Base-by-base conservation (phyloP, 257 asterid species). In the Orobanche coerulescens region DNA sequence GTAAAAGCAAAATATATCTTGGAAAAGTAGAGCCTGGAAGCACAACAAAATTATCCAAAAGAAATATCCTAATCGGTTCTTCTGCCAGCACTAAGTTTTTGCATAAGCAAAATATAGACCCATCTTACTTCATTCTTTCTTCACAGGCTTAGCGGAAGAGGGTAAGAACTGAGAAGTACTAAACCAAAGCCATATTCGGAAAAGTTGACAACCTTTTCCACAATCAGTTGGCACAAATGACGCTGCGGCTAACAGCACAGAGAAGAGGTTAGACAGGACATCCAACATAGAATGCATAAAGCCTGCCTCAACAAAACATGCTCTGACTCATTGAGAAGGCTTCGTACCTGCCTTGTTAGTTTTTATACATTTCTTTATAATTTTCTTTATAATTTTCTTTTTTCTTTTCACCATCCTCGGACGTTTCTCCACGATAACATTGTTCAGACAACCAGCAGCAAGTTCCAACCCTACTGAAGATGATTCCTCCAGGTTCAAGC, bases 401-500 rank as follows among this genome's bases (percentile, higher is more conserved):
- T 30, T 65, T 54, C 60, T 54, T 65, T 57, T 71, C 70, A 56
- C 50, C 46, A 31, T 62, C 28, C 58, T 59, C 0, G 3, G 14
- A 15, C 5, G 37, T 49, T 69, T 66, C 34, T 37, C 58, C 70
- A 39, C 57, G 3, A 11, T 25, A 55, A 15, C 53, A 48, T 52
- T 58, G 50, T n/a, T 36, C 24, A 13, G 47, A 52, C 50, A 51
- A 59, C 52, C 67, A 62, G 47, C 73, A 54, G 31, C 65, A 26
- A 14, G 61, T 33, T 30, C 26, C 44, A 12, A 39, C 23, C 61
- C 58, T 43, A 61, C 78, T 23, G 51, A 49, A 22, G 63, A 52
- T 31, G 79, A 58, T 42, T 71, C 71, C 42, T 46, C 39, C 54
- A 58, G 65, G 40, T 63, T 64, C 71, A 51, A 43, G 60, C 64